phyloP scores from a whole-genome alignment of 352 stramenopile genomes.

The Pythium sukuiense region DNA sequence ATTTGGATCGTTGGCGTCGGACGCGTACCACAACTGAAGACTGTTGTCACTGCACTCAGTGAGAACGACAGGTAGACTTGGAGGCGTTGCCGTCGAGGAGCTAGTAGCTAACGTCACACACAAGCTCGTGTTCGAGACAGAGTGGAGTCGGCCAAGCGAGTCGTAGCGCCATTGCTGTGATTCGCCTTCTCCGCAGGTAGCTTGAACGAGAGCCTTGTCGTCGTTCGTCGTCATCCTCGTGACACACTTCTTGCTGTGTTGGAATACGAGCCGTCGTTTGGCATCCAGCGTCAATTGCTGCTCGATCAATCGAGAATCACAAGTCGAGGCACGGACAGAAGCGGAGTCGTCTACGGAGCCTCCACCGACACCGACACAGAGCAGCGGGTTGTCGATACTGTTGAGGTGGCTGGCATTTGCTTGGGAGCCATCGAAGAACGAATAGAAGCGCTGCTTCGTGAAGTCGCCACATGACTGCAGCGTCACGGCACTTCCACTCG shows the following conservation, averaged over 20 bases:
- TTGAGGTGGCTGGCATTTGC: conserved; percentile 21
- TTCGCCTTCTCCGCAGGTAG: not conserved
- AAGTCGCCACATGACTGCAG: not conserved
- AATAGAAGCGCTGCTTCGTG: conserved; percentile 16
- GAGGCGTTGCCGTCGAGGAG: not conserved
- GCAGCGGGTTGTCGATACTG: conserved; percentile 10
- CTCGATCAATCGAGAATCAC: conserved; percentile 8
- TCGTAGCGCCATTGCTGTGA: conserved; percentile 20
- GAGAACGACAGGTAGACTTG: conserved; percentile 1
- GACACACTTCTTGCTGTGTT: conserved; percentile 19
- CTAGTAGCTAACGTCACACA: not conserved
- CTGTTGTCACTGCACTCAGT: conserved; percentile 7
- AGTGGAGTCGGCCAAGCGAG: conserved; percentile 18
- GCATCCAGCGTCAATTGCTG: conserved; percentile 17
- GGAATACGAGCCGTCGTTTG: conserved; percentile 6
- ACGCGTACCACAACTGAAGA: conserved; percentile 15
- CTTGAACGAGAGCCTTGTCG: not conserved
- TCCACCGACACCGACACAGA: conserved; percentile 2
- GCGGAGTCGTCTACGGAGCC: not conserved
- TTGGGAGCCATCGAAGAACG: conserved; percentile 12
- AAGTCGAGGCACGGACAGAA: not conserved
- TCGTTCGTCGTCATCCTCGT: not conserved
- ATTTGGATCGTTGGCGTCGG: conserved; percentile 16
- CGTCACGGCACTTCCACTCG: not conserved
- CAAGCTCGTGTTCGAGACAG: not conserved